Evolutionary conservation across 208 protist genomes (phyloP), one percentile per base, ranked within the genome.

Genomic region (Naegleria lovaniensis): DNA sequence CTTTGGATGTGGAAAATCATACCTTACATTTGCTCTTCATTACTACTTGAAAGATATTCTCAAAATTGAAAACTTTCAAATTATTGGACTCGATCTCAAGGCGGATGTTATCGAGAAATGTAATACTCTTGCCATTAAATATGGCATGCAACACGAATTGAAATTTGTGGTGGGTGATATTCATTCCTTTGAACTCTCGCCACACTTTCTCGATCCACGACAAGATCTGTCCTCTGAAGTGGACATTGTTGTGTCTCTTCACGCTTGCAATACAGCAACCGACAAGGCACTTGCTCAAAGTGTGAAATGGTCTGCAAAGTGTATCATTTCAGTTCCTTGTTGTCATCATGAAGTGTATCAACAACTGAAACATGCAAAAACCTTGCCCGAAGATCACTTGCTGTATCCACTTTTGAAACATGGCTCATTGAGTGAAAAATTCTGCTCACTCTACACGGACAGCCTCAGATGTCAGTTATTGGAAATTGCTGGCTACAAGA

Each of bases 241-340:
- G 6, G 40, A 86, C 38, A 51, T 86, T n/a, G 36, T 86, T 25
- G 15, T 86, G 4, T n/a, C 83, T 51, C n/a, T 86, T 13, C 83
- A 86, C 33, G 83, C 83, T 5, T 86, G 83, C 40, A 86, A 86
- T 51, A 86, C 83, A 40, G 83, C 83, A 29, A 86, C 83, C 15
- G 83, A 86, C 33, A 29, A 51, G 33, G 36, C 40, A 7, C 7
- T 86, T 36, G 36, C 2, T 15, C 36, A 86, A 33, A 40, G 15
- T 9, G 16, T 51, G 0, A 29, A 5, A 0, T 51, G 7, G 39
- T 33, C 41, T 29, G 6, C 19, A 13, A 29, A 41, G n/a, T 13
- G 5, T 51, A 86, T 86, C 19, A 13, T 86, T 51, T 6, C 16
- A 13, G 83, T 51, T 51, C 83, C 83, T 15, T 86, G 83, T 86